A percentile compares a stretch with the other conserved stretches of the same genome.
These are phyloP conservation scores for Ilex asprella DNA, from an alignment of 257 asterid genomes.

Conservation along the genomic window DNA sequence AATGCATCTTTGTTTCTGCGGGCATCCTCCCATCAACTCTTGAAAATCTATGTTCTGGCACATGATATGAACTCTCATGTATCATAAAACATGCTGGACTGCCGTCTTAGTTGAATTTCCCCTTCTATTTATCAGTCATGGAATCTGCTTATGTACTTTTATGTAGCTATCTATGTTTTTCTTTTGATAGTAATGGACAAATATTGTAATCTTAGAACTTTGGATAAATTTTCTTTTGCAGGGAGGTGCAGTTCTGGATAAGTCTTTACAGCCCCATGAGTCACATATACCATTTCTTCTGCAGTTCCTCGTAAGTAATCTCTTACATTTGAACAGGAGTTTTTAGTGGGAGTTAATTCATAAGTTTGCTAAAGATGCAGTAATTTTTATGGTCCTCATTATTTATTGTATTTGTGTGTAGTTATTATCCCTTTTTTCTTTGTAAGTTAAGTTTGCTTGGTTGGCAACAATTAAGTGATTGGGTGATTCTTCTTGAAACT, in stretches of 20 bases:
- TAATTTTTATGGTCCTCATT: conserved; percentile 5
- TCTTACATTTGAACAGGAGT: not conserved
- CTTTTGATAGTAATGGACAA: not conserved
- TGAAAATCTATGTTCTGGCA: no score
- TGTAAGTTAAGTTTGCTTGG: no score
- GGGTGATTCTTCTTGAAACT: no score
- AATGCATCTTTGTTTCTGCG: no score
- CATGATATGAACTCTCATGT: no score
- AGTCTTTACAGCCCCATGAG: conserved; percentile 78
- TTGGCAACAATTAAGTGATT: no score
- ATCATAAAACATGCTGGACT: not conserved
- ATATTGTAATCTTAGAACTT: conserved; percentile 3
- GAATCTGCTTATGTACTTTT: not conserved
- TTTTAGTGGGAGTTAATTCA: not conserved
- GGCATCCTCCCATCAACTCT: no score
- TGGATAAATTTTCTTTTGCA: conserved; percentile 24
- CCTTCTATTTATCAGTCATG: not conserved
- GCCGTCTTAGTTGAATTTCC: not conserved
- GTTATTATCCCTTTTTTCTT: not conserved
- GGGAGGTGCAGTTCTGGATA: conserved; percentile 76
- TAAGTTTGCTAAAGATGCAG: not conserved
- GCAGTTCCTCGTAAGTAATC: conserved; percentile 71
- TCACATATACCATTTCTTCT: conserved; percentile 94
- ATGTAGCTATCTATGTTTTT: not conserved
- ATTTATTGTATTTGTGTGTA: not conserved